These are phyloP conservation scores for Melanogaster broomeanus DNA, from an alignment of 768 basidiomycete genomes.

Conservation along the genomic window DNA sequence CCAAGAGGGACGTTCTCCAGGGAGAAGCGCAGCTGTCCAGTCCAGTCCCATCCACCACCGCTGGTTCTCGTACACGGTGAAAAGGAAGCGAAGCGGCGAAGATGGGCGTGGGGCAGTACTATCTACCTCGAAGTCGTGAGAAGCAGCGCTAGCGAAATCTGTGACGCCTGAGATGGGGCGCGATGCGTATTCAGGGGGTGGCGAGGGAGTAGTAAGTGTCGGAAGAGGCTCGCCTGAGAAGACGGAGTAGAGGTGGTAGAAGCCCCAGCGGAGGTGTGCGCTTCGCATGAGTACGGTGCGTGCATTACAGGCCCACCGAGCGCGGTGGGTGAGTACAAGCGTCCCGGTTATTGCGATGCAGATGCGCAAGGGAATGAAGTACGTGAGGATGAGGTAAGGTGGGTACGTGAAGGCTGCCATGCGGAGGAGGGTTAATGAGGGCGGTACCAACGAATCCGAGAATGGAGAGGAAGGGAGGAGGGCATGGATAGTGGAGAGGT, in stretches of 20 bases:
- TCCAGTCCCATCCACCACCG: slow-evolving; percentile 98
- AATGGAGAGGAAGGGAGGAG: slow-evolving; percentile 48
- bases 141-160: slow-evolving; percentile 16
- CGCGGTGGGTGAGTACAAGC: slow-evolving; percentile 58
- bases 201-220: slow-evolving; percentile 33
- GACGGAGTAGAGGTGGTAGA: slow-evolving; percentile 51
- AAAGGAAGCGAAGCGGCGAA: slow-evolving; percentile 66
- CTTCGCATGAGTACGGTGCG: slow-evolving; percentile 60
- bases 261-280: slow-evolving; percentile 66
- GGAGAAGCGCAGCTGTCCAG: slow-evolving; percentile 92
- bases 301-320: slow-evolving; percentile 64
- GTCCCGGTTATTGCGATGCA: slow-evolving; percentile 62
- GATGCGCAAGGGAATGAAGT: slow-evolving; percentile 61
- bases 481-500: slow-evolving; percentile 65
- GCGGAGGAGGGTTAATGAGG: slow-evolving; percentile 49
- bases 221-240: slow-evolving; percentile 60
- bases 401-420: slow-evolving; percentile 55
- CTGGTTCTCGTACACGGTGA: slow-evolving; percentile 93
- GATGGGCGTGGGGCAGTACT: slow-evolving; percentile 21
- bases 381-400: slow-evolving; percentile 68
- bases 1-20: slow-evolving; percentile 90
- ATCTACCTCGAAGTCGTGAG: slow-evolving; percentile 9
- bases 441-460: slow-evolving; percentile 29
- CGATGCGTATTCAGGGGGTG: slow-evolving; percentile 28
- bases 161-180: slow-evolving; percentile 23